phyloP scores from a whole-genome alignment of 257 asterid genomes.

The Primulina eburnea region DNA sequence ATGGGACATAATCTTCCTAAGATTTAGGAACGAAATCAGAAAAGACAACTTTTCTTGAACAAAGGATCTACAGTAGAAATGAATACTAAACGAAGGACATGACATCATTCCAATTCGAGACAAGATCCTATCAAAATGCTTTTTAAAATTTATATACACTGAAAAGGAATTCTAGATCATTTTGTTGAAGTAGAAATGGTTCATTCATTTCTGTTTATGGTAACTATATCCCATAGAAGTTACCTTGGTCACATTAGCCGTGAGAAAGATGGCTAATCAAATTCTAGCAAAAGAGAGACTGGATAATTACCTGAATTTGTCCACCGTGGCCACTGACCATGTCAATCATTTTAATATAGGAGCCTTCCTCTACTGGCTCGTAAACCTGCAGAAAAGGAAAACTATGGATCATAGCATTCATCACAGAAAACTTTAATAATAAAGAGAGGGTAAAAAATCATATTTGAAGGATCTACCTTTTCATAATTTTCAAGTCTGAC shows the following conservation, averaged over 20 bases:
- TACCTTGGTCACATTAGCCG: neutral
- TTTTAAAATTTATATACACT: neutral
- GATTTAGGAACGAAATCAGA: too few relatives aligned
- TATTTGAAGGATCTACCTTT: constrained; percentile 53
- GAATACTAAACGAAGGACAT: too few relatives aligned
- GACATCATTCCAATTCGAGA: too few relatives aligned
- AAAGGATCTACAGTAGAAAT: too few relatives aligned
- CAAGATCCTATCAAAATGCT: too few relatives aligned
- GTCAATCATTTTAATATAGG: constrained; percentile 96
- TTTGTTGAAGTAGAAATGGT: neutral
- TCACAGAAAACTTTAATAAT: constrained; percentile 10
- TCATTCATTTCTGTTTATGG: constrained; percentile 8
- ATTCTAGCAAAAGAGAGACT: constrained; percentile 15
- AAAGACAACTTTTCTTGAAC: too few relatives aligned
- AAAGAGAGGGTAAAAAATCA: constrained; percentile 21
- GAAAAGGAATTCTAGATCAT: constrained; percentile 12
- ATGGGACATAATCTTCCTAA: too few relatives aligned
- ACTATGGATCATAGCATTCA: constrained; percentile 13
- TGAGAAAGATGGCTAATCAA: constrained; percentile 10
- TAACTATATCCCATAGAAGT: constrained; percentile 19
- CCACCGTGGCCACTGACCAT: constrained; percentile 98
- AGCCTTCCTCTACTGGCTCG: constrained; percentile 98
- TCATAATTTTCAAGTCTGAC: constrained; percentile 88
- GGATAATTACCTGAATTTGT: constrained; percentile 74
- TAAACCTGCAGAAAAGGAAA: constrained; percentile 56